phyloP scores from a whole-genome alignment of 208 protist species.

The Naegleria lovaniensis region DNA sequence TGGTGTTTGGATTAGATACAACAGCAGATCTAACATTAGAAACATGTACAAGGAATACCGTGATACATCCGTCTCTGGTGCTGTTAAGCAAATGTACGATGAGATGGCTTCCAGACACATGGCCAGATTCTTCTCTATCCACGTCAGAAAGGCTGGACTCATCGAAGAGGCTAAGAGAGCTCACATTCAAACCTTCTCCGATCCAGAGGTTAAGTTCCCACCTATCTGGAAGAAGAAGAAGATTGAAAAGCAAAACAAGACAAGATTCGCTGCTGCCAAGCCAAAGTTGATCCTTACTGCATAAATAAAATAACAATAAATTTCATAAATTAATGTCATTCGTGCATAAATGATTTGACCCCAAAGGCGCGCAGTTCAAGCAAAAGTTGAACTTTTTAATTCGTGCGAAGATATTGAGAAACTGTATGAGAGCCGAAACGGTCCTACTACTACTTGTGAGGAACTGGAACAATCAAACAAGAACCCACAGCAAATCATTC shows the following conservation, averaged over 20 bases:
- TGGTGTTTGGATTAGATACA: conserved; percentile 96
- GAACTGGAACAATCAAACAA: background rate
- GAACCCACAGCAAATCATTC: background rate
- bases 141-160: conserved; percentile 87
- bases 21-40: conserved; percentile 92
- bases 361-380: no score
- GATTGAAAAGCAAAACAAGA: background rate
- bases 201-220: background rate
- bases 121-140: conserved; percentile 83
- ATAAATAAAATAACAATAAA: background rate
- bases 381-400: no score
- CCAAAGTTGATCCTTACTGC: background rate
- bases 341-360: no score
- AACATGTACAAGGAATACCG: conserved; percentile 99
- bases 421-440: no score
- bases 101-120: conserved; percentile 95
- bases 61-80: conserved; percentile 84
- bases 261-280: background rate
- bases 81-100: conserved; percentile 91
- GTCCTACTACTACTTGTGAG: no score
- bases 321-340: no score
- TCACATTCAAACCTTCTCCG: background rate
- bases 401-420: no score
- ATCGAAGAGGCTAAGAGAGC: conserved; percentile 50
- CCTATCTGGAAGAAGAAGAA: conserved; percentile 1